Evolutionary conservation across 257 asterid species (phyloP).

Genomic region (Ballota nigra): DNA sequence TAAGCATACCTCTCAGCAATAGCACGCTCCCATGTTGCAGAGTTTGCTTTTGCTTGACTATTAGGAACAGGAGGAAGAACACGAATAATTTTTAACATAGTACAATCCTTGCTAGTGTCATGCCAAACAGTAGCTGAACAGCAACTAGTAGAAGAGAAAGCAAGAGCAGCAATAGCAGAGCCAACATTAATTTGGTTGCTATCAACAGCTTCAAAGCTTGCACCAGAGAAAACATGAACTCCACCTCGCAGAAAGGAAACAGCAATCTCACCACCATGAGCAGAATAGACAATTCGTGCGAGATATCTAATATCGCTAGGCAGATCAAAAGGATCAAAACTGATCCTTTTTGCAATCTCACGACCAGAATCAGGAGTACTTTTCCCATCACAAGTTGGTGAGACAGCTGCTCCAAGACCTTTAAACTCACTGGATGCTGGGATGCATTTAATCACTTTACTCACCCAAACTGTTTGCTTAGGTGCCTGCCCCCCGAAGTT

Average conservation of each 20-base stretch:
- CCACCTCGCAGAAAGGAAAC: conserved; percentile 92
- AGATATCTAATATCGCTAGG: conserved; percentile 97
- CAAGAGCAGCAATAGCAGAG: conserved; percentile 90
- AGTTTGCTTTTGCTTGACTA: conserved; percentile 73
- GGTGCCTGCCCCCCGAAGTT: conserved; percentile 87
- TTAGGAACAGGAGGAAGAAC: conserved; percentile 87
- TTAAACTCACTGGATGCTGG: conserved; percentile 70
- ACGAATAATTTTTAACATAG: conserved; percentile 80
- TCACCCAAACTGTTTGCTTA: conserved; percentile 97
- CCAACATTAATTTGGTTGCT: conserved; percentile 86
- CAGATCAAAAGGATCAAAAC: conserved; percentile 94
- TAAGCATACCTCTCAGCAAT: conserved; percentile 90
- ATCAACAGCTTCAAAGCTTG: conserved; percentile 66
- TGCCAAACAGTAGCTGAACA: conserved; percentile 99
- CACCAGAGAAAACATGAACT: conserved; percentile 85
- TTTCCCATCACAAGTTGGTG: conserved; percentile 49
- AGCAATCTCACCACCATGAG: conserved; percentile 99
- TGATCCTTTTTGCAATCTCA: conserved; percentile 58
- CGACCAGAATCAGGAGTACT: conserved; percentile 52
- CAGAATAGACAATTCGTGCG: conserved; percentile 93
- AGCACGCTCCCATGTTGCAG: conserved; percentile 97
- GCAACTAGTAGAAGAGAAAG: conserved; percentile 98
- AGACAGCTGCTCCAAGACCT: conserved; percentile 47
- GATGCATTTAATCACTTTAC: conserved; percentile 89
- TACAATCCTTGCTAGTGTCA: conserved; percentile 71